phyloP scores from a whole-genome alignment of 306 rosid genomes.

The Erythrophleum fordii region DNA sequence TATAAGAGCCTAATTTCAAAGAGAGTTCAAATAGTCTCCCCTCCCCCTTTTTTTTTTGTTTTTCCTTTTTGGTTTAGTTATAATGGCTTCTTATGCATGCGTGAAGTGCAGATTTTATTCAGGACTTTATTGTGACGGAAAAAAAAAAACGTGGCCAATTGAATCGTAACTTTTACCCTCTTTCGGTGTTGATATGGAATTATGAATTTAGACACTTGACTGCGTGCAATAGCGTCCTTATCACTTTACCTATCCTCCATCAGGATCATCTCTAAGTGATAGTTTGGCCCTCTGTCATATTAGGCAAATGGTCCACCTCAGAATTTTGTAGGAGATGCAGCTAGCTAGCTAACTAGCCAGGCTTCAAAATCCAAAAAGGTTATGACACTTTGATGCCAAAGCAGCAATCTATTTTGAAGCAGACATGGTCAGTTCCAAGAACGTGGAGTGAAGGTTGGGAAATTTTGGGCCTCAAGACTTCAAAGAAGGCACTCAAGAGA shows the following conservation, averaged over 20 bases:
- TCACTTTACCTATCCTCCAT: background rate
- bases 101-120: background rate
- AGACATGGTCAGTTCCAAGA: constrained; percentile 22
- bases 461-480: background rate
- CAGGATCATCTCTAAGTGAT: background rate
- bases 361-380: background rate
- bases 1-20: no score
- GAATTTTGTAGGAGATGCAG: background rate
- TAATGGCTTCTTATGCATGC: background rate
- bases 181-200: no score
- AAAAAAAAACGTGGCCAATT: background rate
- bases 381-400: background rate
- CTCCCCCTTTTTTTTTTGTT: background rate
- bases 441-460: background rate
- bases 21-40: no score
- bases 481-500: background rate
- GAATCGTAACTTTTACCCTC: background rate
- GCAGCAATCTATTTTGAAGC: background rate
- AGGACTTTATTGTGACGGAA: background rate
- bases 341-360: background rate
- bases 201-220: no score
- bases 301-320: constrained; percentile 28
- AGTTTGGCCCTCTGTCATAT: constrained; percentile 7
- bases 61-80: background rate
- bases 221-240: background rate